Evolutionary conservation across 352 stramenopile species (phyloP), one percentile per base, ranked within the genome.

Genomic region (Phytopythium litorale): DNA sequence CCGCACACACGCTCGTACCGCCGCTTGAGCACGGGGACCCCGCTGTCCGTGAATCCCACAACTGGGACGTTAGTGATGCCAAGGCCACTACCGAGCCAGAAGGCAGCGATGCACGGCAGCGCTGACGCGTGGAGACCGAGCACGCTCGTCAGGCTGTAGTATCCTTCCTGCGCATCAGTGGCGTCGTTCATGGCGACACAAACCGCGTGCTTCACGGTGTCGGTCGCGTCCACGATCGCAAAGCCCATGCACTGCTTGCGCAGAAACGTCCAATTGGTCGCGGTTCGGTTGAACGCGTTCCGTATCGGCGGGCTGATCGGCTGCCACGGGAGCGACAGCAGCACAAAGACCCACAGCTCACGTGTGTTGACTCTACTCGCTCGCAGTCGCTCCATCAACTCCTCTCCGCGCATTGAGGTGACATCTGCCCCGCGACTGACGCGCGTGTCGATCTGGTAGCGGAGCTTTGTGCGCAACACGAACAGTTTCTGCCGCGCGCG

Each of bases 251-350:
- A 50, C 16, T 73, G 46, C 11, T 63, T 52, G 16, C 72, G 61
- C 23, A 79, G n/a, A 38, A 61, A 76, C 7, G 46, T 63, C 69
- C 69, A 80, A 21, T 75, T 72, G 0, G 74, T 83, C 8, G 72
- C 72, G 6, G 64, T 64, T 7, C 68, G 76, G 38, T 60, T 63
- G 53, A 79, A 79, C 3, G 43, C 33, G 5, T 68, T 21, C 5
- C 53, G 64, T 12, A 48, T 25, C 0, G 46, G 18, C 19, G 5
- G n/a, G 18, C 33, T 35, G 11, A 74, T 15, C 4, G 68, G 68
- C 21, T 62, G 37, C 73, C 73, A 82, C 2, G 73, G 73, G 28
- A 76, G 66, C 8, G 57, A 62, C 33, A 79, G 57, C 1, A 82
- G 55, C 28, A 65, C 65, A 61, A 82, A 82, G 3, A 72, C 55